These are phyloP conservation scores for Heritiera fomes DNA, from an alignment of 345 rosid genomes.

Conservation along the genomic window DNA sequence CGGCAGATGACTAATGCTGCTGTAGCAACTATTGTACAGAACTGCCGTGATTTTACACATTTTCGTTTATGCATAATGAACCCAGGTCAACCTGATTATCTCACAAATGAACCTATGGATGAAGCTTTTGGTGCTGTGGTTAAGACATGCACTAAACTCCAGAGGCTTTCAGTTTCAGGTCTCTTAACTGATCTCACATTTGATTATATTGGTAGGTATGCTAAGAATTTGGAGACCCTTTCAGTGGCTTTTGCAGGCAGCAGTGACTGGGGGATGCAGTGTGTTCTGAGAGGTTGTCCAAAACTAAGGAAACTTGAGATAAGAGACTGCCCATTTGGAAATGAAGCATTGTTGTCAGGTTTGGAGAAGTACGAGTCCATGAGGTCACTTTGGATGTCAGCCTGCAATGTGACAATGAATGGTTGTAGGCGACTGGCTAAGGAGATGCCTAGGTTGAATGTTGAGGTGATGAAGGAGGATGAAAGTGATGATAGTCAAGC, in stretches of 20 bases:
- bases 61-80: constrained; percentile 78
- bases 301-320: constrained; percentile 71
- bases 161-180: constrained; percentile 69
- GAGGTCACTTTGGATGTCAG: constrained; percentile 83
- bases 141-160: constrained; percentile 61
- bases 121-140: constrained; percentile 81
- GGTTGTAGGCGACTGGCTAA: constrained; percentile 56
- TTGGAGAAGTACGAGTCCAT: constrained; percentile 70
- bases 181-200: constrained; percentile 62
- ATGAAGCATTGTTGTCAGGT: constrained; percentile 61
- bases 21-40: constrained; percentile 57
- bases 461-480: constrained; percentile 70
- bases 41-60: constrained; percentile 71
- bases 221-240: constrained; percentile 69
- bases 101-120: constrained; percentile 63
- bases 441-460: constrained; percentile 70
- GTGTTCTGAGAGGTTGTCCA: constrained; percentile 57
- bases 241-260: constrained; percentile 79
- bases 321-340: constrained; percentile 76
- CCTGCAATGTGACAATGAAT: constrained; percentile 65
- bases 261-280: constrained; percentile 72
- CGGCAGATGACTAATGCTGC: constrained; percentile 76
- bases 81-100: constrained; percentile 63
- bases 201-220: constrained; percentile 62
- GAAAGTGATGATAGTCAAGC: constrained; percentile 53